Evolutionary conservation across 75 land plant species (phyloP).

Genomic region (Pinus tabuliformis): DNA sequence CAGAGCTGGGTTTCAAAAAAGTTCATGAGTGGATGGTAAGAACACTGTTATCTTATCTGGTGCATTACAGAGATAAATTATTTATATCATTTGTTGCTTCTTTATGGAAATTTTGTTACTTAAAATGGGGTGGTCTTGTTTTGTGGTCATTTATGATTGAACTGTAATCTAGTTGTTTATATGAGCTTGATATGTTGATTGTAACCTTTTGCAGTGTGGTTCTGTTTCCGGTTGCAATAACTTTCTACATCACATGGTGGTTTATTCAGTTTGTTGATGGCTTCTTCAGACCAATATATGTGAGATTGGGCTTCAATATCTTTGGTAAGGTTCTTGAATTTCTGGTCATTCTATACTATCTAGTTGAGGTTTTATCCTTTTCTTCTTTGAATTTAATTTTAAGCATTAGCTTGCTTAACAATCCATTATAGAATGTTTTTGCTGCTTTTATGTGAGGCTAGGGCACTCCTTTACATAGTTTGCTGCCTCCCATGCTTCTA

Average conservation of each 20-base stretch:
- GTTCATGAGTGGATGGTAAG: constrained; percentile 92
- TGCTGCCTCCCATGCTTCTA: neutral
- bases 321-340: constrained; percentile 55
- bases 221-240: constrained; percentile 86
- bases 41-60: neutral
- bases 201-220: constrained; percentile 66
- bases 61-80: neutral
- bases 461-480: neutral
- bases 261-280: constrained; percentile 91
- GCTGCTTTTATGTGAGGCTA: neutral
- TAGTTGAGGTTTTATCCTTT: neutral
- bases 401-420: neutral
- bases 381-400: neutral
- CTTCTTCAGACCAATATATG: constrained; percentile 87
- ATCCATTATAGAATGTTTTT: neutral
- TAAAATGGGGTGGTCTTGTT: neutral
- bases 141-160: neutral
- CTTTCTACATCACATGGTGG: constrained; percentile 94
- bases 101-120: neutral
- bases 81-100: neutral
- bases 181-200: neutral
- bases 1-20: constrained; percentile 95
- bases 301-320: constrained; percentile 65
- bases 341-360: neutral
- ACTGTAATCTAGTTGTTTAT: neutral